Evolutionary conservation across 2,329 filamentous ascomycete genomes (phyloP).

Genomic region (Pezicula carpinea): DNA sequence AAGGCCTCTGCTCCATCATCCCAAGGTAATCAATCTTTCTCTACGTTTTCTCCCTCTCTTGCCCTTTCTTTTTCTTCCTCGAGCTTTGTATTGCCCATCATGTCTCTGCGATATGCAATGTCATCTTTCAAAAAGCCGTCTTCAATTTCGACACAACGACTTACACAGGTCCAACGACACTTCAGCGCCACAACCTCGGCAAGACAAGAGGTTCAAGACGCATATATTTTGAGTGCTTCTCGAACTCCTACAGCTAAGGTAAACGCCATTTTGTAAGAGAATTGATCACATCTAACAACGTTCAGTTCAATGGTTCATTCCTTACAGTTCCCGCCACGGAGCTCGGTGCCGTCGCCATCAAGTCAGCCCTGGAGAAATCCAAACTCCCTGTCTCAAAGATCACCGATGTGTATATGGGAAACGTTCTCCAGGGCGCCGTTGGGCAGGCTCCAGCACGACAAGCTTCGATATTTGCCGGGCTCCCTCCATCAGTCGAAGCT

Average conservation of each 20-base stretch:
- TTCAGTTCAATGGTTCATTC: slow-evolving; percentile 92
- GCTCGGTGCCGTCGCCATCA: slow-evolving; percentile 87
- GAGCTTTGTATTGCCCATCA: slow-evolving; percentile 16
- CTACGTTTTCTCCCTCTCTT: not conserved
- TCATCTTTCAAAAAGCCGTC: slow-evolving; percentile 17
- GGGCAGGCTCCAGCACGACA: slow-evolving; percentile 92
- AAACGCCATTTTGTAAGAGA: slow-evolving; percentile 10
- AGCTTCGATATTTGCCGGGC: slow-evolving; percentile 81
- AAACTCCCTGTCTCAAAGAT: slow-evolving; percentile 76
- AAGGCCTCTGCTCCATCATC: not conserved
- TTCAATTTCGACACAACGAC: slow-evolving; percentile 30
- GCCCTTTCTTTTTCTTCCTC: not conserved
- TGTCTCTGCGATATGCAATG: slow-evolving; percentile 25
- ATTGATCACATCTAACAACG: not conserved
- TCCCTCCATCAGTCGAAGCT: slow-evolving; percentile 77
- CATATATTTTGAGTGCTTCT: slow-evolving; percentile 87
- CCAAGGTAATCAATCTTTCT: not conserved
- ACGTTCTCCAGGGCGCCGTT: slow-evolving; percentile 77
- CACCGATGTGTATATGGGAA: slow-evolving; percentile 95
- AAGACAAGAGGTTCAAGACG: slow-evolving; percentile 73
- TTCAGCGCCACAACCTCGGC: slow-evolving; percentile 45
- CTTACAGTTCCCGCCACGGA: slow-evolving; percentile 77
- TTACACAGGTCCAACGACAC: slow-evolving; percentile 41
- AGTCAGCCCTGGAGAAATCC: slow-evolving; percentile 82
- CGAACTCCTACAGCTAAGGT: slow-evolving; percentile 90